Percentiles rank a stretch among this genome's conserved stretches.
These are phyloP conservation scores for Leucosporidium yakuticum DNA, from an alignment of 768 basidiomycete species.

Conservation along the genomic window DNA sequence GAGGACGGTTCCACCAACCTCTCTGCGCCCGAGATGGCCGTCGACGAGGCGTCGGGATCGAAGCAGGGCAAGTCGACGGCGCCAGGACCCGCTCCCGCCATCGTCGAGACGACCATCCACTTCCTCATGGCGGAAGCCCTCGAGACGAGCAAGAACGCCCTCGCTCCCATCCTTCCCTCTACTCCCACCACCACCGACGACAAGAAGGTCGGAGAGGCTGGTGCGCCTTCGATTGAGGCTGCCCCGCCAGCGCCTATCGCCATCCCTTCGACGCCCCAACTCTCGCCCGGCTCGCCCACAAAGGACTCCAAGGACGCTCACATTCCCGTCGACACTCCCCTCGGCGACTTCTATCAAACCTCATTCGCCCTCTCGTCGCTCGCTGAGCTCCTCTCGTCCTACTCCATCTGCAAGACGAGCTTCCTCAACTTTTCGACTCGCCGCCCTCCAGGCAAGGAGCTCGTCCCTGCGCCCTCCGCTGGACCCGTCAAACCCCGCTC, in stretches of 20 bases:
- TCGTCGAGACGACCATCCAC: conserved; percentile 48
- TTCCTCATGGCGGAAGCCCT: conserved; percentile 68
- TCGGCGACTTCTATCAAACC: conserved; percentile 32
- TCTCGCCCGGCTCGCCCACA: conserved; percentile 33
- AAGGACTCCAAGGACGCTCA: conserved; percentile 28
- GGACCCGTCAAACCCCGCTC: conserved; percentile 48
- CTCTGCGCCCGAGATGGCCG: not conserved
- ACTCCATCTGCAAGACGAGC: conserved; percentile 79
- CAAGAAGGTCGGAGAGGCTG: conserved; percentile 15
- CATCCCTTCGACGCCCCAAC: conserved; percentile 15
- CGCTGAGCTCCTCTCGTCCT: conserved; percentile 87
- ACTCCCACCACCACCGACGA: not conserved
- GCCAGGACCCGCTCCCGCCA: conserved; percentile 41
- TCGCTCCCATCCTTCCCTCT: conserved; percentile 28
- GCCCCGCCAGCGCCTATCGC: conserved; percentile 9
- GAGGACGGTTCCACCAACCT: not conserved
- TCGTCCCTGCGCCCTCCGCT: conserved; percentile 52
- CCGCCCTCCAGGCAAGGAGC: conserved; percentile 42
- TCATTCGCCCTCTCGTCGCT: conserved; percentile 81
- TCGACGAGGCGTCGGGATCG: not conserved
- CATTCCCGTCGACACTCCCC: conserved; percentile 22
- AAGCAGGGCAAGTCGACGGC: conserved; percentile 6
- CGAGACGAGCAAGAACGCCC: conserved; percentile 52
- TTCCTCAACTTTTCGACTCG: conserved; percentile 61
- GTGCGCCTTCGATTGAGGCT: not conserved